Evolutionary conservation across 306 rosid genomes (phyloP), one percentile per base, ranked within the genome.

Genomic region (Ormosia emarginata): DNA sequence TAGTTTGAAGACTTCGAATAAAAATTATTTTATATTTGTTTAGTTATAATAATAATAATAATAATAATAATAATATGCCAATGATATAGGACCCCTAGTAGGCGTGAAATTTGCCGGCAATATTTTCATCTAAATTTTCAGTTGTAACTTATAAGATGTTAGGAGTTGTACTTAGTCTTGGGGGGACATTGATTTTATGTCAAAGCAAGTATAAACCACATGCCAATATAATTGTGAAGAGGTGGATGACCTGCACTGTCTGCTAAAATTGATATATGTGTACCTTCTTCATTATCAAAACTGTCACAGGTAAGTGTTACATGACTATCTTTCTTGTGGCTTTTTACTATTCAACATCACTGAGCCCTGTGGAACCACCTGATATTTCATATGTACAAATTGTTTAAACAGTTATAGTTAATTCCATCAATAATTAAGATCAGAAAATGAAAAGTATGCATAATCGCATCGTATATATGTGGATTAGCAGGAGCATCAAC

Each of bases 271-370:
- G 74, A 74, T 24, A 24, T 24, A 24, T 24, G 24, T 24, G 1
- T 75, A 92, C 97, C 97, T 86, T 93, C 46, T 62, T 93, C 96
- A 1, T 87, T 89, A 34, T 93, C 94, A 37, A 3, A 56, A 71
- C 91, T 91, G 67, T 63, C 13, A 64, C 91, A 86, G 53, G 79
- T 74, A 66, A 93, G 88, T 39, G 89, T 88, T 49, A 91, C 82
- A 39, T 86, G 87, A 43, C 88, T 86, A 6, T 88, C 86, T 58
- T 58, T 36, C 0, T 2, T 15, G 84, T 93, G 63, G 32, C 72
- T 39, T 15, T 66, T 30, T 50, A 88, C 86, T 3, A 70, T 85
- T 96, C 97, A 93, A 90, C 89, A 65, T 88, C 92, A 67, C 90
- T 67, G 40, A 80, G 91, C 39, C 97, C 97, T 73, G 30, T 68